These are phyloP conservation scores for Alternaria conjuncta DNA, from an alignment of 2,329 filamentous ascomycete species.

Conservation along the genomic window DNA sequence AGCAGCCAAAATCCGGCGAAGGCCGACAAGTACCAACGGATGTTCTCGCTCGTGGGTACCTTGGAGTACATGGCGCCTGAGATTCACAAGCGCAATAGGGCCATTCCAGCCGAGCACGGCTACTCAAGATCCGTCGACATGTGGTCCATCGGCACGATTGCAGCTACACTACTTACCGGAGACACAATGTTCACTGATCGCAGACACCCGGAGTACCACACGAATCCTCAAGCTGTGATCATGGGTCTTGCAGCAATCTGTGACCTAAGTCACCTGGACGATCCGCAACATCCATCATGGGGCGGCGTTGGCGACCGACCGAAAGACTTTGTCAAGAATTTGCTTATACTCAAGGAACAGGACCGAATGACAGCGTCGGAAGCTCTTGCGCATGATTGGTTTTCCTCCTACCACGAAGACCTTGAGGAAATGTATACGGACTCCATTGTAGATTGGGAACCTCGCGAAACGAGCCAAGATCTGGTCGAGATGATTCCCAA, in stretches of 20 bases:
- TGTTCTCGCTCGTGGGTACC: slow-evolving; percentile 64
- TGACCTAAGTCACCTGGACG: slow-evolving; percentile 55
- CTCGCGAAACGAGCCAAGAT: slow-evolving; percentile 39
- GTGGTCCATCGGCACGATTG: slow-evolving; percentile 66
- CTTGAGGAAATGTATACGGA: slow-evolving; percentile 59
- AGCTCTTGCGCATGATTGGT: slow-evolving; percentile 63
- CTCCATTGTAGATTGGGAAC: slow-evolving; percentile 59
- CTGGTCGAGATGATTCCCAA: slow-evolving; percentile 38
- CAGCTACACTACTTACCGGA: slow-evolving; percentile 60
- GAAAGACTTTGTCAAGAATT: slow-evolving; percentile 60
- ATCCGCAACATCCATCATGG: slow-evolving; percentile 50
- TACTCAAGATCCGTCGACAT: slow-evolving; percentile 67
- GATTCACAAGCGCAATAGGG: slow-evolving; percentile 42
- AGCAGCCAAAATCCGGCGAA: background rate
- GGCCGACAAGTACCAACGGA: slow-evolving; percentile 45
- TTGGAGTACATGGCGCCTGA: slow-evolving; percentile 64
- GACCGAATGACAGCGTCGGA: slow-evolving; percentile 60
- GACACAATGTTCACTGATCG: slow-evolving; percentile 55
- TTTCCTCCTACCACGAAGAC: slow-evolving; percentile 56
- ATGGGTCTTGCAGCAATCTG: slow-evolving; percentile 46
- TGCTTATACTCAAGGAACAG: slow-evolving; percentile 59
- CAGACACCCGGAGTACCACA: slow-evolving; percentile 34
- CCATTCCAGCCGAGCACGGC: slow-evolving; percentile 42
- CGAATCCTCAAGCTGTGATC: slow-evolving; percentile 36
- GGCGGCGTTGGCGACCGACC: slow-evolving; percentile 50